Base-by-base conservation (phyloP, 139 green algal species). In the Chlorella sp. region DNA sequence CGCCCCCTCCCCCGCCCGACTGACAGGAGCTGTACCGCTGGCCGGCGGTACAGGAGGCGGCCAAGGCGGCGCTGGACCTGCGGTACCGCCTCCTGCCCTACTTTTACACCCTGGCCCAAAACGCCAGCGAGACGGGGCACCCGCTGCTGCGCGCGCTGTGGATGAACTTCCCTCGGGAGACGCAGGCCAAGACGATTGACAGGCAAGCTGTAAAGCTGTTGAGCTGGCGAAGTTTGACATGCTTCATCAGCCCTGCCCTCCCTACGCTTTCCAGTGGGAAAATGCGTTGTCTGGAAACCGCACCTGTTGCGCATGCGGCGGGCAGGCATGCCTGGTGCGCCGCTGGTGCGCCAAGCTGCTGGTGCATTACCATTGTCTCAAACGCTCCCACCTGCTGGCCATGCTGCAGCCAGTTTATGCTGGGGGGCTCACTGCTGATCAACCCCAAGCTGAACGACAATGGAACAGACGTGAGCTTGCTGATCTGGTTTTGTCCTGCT, bases 61-160 rank as follows among this genome's bases (percentile, higher is more conserved):
- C 87, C 0, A 73, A 86, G 3, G 83, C 76, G 1, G 81, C 88
- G 0, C 85, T 97, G 58, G 46, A 38, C 20, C 77, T 96, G 82
- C 91, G 94, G 69, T 97, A 97, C 84, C 54, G 80, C 20, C 88
- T 97, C 84, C 86, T 97, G 51, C 91, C 89, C 22, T 91, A 92
- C 88, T 82, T 97, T 14, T 95, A 97, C 87, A 89, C 89, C 26
- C 40, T 58, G 46, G 86, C 94, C 44, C 85, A 88, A 41, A 3
- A 73, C 1, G 90, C 89, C 0, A 67, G 88, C 73, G 58, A 64
- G 3, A 80, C 58, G 30, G 93, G 94, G 30, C 32, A 56, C 34
- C 75, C 75, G 14, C 20, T 70, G 51, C 17, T 70, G 43, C 75
- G 54, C n/a, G 54, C 75, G 13, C 75, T 54, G 48, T 70, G 32